Conservation (phyloP, 768 basidiomycete species). For the Phanerodontia chrysosporium region DNA sequence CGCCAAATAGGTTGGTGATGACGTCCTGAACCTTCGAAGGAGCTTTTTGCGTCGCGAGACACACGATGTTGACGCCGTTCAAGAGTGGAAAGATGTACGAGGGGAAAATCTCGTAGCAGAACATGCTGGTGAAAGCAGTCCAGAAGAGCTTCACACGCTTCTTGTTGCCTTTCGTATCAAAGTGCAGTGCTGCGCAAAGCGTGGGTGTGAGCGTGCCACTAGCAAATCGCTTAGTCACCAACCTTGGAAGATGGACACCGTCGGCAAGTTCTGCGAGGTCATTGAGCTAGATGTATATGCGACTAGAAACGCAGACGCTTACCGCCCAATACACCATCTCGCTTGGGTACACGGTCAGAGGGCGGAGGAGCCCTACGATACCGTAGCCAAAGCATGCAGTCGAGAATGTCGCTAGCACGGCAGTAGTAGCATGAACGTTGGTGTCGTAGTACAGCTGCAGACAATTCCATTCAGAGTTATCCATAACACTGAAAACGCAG, state of each 20-base stretch:
- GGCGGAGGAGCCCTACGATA: conserved; percentile 53
- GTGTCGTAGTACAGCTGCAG: conserved; percentile 55
- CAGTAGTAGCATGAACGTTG: conserved; percentile 49
- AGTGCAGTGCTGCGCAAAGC: conserved; percentile 42
- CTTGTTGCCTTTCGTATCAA: conserved; percentile 38
- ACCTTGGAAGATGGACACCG: conserved; percentile 60
- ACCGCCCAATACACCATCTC: conserved; percentile 62
- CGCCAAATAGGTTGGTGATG: conserved; percentile 65
- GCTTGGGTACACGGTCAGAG: conserved; percentile 56
- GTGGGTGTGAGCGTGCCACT: conserved; percentile 23
- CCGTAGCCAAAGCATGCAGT: conserved; percentile 64
- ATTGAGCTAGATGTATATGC: neutral
- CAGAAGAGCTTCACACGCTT: conserved; percentile 53
- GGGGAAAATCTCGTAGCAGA: conserved; percentile 49
- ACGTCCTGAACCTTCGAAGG: conserved; percentile 39
- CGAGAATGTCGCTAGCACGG: conserved; percentile 59
- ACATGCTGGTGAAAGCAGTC: conserved; percentile 47
- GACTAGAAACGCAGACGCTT: too few species aligned
- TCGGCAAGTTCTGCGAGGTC: conserved; percentile 46
- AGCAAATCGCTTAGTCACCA: neutral
- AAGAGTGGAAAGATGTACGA: conserved; percentile 61
- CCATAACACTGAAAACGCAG: neutral
- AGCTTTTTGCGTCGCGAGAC: conserved; percentile 50
- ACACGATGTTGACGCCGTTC: conserved; percentile 57
- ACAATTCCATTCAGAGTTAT: neutral